Percentiles rank a stretch among this genome's conserved stretches.
phyloP scores from a whole-genome alignment of 768 basidiomycete genomes.

The Lactarius evosmus region DNA sequence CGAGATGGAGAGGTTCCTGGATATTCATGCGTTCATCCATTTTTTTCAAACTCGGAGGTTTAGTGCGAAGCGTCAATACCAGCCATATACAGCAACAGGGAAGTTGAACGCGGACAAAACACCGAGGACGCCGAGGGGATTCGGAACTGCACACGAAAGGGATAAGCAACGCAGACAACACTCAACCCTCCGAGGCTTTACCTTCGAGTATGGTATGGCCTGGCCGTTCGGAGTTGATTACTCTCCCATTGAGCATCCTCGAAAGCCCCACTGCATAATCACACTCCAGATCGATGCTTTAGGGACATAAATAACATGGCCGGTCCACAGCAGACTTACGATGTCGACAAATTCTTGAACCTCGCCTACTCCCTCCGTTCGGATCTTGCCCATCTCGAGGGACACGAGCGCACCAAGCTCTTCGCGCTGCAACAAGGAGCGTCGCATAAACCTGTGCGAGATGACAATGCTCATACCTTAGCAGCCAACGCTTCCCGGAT shows the following conservation, averaged over 20 bases:
- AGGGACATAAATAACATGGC: background rate
- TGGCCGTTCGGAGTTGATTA: constrained; percentile 84
- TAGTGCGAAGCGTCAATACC: constrained; percentile 43
- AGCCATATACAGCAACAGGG: constrained; percentile 90
- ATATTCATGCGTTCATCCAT: constrained; percentile 6
- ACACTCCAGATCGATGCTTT: constrained; percentile 50
- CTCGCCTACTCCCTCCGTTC: constrained; percentile 86
- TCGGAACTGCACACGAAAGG: constrained; percentile 60
- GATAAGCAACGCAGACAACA: background rate
- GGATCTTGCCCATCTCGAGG: constrained; percentile 90
- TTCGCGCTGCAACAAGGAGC: constrained; percentile 51
- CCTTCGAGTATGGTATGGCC: constrained; percentile 92
- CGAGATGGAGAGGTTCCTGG: constrained; percentile 87
- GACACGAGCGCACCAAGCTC: constrained; percentile 80
- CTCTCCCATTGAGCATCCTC: constrained; percentile 89
- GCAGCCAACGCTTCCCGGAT: constrained; percentile 75
- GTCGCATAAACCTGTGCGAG: background rate
- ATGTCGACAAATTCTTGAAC: constrained; percentile 96
- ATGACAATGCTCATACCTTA: constrained; percentile 48
- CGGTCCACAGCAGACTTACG: constrained; percentile 45
- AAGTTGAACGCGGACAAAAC: constrained; percentile 95
- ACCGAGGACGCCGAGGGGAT: constrained; percentile 73
- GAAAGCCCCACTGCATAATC: constrained; percentile 94
- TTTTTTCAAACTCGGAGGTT: constrained; percentile 19
- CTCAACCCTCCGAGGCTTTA: constrained; percentile 30